A percentile compares a stretch with the other conserved stretches of the same genome.
Evolutionary conservation across 345 rosid genomes (phyloP).

Genomic region (Salix koriyanagi): DNA sequence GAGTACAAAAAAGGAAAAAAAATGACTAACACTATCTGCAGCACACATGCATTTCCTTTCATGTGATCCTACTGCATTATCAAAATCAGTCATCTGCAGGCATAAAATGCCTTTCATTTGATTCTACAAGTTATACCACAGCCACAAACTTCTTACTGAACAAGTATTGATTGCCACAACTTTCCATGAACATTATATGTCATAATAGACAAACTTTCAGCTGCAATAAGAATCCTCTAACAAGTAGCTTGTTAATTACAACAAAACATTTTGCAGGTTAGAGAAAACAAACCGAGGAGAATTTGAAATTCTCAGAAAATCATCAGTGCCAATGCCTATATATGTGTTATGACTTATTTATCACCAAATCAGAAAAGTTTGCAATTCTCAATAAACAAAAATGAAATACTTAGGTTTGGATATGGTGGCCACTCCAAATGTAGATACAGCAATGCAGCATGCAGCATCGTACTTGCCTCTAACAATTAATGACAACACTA

Average conservation of each 20-base stretch:
- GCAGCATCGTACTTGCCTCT: not conserved
- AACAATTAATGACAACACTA: not conserved
- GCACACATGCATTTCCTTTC: not conserved
- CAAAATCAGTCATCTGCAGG: not conserved
- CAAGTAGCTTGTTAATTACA: not conserved
- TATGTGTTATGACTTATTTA: not conserved
- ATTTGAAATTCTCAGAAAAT: not conserved
- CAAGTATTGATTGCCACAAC: not conserved
- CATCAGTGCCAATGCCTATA: not conserved
- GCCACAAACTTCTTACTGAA: not conserved
- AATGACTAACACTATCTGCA: not conserved
- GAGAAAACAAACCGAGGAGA: not conserved
- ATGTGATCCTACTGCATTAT: not conserved
- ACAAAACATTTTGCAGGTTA: not conserved
- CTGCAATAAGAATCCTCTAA: not conserved
- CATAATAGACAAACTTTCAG: not conserved
- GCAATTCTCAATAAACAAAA: not conserved
- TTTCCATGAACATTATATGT: not conserved
- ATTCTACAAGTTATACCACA: not conserved
- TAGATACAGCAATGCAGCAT: not conserved
- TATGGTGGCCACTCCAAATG: not conserved
- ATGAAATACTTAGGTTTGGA: not conserved
- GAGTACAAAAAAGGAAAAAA: not conserved
- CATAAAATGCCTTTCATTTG: not conserved
- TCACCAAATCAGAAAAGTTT: not conserved